Evolutionary conservation across 176 grass and related monocot species (phyloP), one percentile per base, ranked within the genome.

Genomic region (Zoysia pacifica): DNA sequence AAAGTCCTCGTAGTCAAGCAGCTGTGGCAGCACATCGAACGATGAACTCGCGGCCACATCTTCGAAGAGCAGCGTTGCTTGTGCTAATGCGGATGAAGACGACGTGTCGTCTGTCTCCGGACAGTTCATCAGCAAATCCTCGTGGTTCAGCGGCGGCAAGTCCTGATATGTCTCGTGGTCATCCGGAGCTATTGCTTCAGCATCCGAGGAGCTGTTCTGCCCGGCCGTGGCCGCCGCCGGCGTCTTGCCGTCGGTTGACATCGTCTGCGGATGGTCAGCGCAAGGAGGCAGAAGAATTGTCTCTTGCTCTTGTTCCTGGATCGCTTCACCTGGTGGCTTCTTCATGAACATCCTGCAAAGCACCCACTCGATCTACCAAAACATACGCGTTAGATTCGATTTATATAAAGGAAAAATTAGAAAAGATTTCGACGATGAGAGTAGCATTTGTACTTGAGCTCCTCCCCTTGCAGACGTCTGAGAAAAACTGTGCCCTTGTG

Each of bases 351-450:
- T 5, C 62, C 76, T 51, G 76, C 76, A 78, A 20, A 66, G n/a
- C 48, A 78, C 62, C 76, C 76, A 78, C 48, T 78, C 76, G 40
- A 63, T 78, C 76, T 77, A 6, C 45, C 28, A 18, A 64, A 48
- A 35, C 1, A 47, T 35, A 62, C 55, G 39, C 18, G 11, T 76
- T 18, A 64, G 13, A 38, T 8, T 2, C 58, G 28, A 38, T 15
- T 13, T 13, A 45, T 8, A 28, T 28, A 28, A 28, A 28, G 28
- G 20, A 9, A 45, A 11, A 43, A 36, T 46, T 44, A 35, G 9
- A 19, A 11, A 3, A 11, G 9, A 37, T 5, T 11, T 38, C 1
- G 6, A 4, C 41, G 15, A 78, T 41, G 9, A 77, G 47, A 12
- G 13, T 1, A 9, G 4, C 15, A 50, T 10, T 1, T 48, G 6